phyloP scores from a whole-genome alignment of 23 red algal genomes.

The Gracilaria caudata region DNA sequence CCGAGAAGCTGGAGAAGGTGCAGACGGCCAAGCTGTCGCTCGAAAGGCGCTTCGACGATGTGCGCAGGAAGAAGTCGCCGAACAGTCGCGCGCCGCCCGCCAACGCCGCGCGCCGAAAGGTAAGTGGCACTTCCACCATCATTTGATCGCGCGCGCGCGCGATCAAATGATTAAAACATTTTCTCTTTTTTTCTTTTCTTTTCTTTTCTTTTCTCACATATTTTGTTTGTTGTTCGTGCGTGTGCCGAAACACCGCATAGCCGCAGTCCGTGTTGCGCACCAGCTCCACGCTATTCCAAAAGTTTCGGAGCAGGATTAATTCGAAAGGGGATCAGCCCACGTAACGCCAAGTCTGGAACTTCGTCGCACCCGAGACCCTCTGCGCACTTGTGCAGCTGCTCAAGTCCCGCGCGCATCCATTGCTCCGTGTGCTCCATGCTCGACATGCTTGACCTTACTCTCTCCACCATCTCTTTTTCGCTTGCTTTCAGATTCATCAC shows the following conservation, averaged over 20 bases:
- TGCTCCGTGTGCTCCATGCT: slow-evolving; percentile 43
- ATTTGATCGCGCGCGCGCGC: slow-evolving; percentile 55
- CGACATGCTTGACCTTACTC: slow-evolving; percentile 13
- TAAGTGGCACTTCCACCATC: slow-evolving; percentile 66
- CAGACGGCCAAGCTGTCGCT: slow-evolving; percentile 36
- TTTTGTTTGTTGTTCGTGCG: too few species aligned
- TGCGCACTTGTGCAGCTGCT: background rate
- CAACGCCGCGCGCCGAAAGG: slow-evolving; percentile 47
- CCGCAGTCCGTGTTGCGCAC: slow-evolving; percentile 4
- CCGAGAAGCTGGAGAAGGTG: slow-evolving; percentile 56
- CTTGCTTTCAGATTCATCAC: slow-evolving; percentile 43
- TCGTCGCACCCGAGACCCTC: background rate
- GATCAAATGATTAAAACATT: slow-evolving; percentile 22
- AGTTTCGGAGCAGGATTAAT: background rate
- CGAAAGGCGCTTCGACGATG: slow-evolving; percentile 54
- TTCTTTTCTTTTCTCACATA: background rate
- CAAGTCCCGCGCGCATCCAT: slow-evolving; percentile 13
- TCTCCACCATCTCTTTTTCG: slow-evolving; percentile 30
- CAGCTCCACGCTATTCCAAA: slow-evolving; percentile 24
- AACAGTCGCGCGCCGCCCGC: slow-evolving; percentile 11
- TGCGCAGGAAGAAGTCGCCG: slow-evolving; percentile 38
- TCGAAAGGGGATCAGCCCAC: slow-evolving; percentile 8
- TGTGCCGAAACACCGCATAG: too few species aligned
- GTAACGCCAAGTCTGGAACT: background rate
- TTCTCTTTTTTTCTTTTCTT: background rate